Conservation (phyloP, 2,329 filamentous ascomycete genomes). For the Arachnomyces sp. region DNA sequence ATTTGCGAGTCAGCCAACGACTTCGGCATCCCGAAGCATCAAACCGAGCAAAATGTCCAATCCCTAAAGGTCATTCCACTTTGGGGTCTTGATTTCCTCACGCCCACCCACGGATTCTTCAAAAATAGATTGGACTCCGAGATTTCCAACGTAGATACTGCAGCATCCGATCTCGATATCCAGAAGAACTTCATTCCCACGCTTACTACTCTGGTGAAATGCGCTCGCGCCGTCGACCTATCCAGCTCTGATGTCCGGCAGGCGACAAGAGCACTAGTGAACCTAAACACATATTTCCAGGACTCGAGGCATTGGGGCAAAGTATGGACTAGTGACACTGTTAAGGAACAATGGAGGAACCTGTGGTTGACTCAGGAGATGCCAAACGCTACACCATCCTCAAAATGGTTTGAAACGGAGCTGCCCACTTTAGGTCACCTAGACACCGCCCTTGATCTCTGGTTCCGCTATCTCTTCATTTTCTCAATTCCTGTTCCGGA, state of each 20-base stretch:
- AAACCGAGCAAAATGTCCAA: constrained; percentile 49
- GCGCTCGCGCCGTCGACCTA: constrained; percentile 41
- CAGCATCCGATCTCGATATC: constrained; percentile 41
- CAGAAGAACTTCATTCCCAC: constrained; percentile 49
- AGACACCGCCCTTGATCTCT: constrained; percentile 32
- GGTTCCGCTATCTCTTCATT: constrained; percentile 45
- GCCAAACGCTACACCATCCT: constrained; percentile 28
- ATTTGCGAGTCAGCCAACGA: constrained; percentile 50
- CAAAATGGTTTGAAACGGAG: constrained; percentile 32
- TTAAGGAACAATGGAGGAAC: constrained; percentile 40
- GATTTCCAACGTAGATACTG: constrained; percentile 41
- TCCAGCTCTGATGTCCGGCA: constrained; percentile 37
- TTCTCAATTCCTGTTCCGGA: constrained; percentile 52
- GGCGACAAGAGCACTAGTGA: constrained; percentile 42
- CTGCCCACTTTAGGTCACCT: constrained; percentile 31
- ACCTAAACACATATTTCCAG: constrained; percentile 45
- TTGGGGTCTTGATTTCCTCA: constrained; percentile 49
- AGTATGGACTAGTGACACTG: constrained; percentile 41
- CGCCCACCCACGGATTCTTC: constrained; percentile 48
- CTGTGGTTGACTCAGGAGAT: constrained; percentile 42
- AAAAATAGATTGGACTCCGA: constrained; percentile 47
- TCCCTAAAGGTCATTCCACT: constrained; percentile 48
- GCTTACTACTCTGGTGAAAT: constrained; percentile 43
- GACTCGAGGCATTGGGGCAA: constrained; percentile 41
- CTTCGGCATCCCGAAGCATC: constrained; percentile 48